Base-by-base conservation (phyloP, 768 basidiomycete species). In the Mrakia frigida region DNA sequence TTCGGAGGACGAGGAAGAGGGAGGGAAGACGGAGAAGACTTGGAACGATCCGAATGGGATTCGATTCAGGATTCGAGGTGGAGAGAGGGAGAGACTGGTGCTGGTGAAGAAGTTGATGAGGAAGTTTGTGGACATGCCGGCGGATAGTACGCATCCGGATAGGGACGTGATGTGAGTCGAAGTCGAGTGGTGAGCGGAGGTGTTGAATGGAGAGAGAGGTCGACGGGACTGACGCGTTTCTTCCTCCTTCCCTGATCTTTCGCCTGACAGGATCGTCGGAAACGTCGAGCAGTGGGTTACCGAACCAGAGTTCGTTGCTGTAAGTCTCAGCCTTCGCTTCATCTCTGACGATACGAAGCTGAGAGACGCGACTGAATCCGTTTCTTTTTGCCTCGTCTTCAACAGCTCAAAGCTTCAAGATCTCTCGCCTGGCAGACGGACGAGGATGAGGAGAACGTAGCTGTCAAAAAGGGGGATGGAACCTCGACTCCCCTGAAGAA, bases 31-130 rank as follows among this genome's bases (percentile, higher is more conserved):
- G 23, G 50, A 6, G 1, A 60, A 65, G 33, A 63, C 37, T 23
- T 77, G 76, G 76, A 67, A 73, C 35, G 71, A 77, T 25, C 52
- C 71, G 9, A 52, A 69, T 35, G 76, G 76, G 23, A 71, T 77
- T 60, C 33, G 71, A 33, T 77, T 77, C 41, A 71, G 76, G n/a
- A 52, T 23, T 6, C 61, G 61, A 43, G 76, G 76, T 4, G 28
- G 70, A 0, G 76, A 71, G 46, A 67, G 50, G 52, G 76, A 77
- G 37, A 70, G 71, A 3, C 53, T 73, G 59, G 71, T 77, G 50
- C 52, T 77, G 35, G 76, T 77, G 61, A 77, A 77, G 70, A 77
- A 77, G 76, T 21, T 41, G 46, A 56, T 77, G 31, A 39, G 76
- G 28, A 73, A 73, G 67, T 73, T 50, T n/a, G 33, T 21, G 33